Base-by-base conservation (phyloP, 1,139 yeast species). In the Scheffersomyces lignicola region DNA sequence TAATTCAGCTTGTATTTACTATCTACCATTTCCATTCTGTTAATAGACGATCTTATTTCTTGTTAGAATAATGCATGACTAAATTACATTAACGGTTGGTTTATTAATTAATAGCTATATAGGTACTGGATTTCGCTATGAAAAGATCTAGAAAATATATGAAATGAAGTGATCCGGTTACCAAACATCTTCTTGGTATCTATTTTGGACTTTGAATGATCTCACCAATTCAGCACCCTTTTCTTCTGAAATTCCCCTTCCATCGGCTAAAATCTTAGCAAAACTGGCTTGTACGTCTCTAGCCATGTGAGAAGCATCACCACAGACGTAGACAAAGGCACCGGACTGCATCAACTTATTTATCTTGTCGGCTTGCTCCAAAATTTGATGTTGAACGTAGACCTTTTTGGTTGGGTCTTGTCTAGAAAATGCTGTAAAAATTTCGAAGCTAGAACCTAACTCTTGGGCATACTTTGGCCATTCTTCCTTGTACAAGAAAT, bases 181-280 rank as follows among this genome's bases (percentile, higher is more conserved):
- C 97, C 98, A 92, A 17, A 92, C 96, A 72, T 92, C 98, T 67
- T 92, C 98, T 67, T 90, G 98, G 61, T 88, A 90, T 62, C 85
- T 78, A 57, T 92, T 92, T 53, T 84, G 84, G 21, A 86, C 80
- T 60, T 86, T 87, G 69, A 85, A 76, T 49, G 83, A 78, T 66
- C 89, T 85, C 43, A 88, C 73, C 58, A 85, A 70, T 43, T 84
- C 94, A 41, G 79, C 76, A 13, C 96, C 97, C 49, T 78, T 80
- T 33, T 76, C 83, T 38, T 72, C 73, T 7, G 81, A 51, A 33
- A 89, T 60, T 14, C 62, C 71, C 48, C 83, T 73, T 49, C 82
- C 79, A 41, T 75, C 60, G 32, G 81, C 64, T 36, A 90, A 60
- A 40, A 92, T 81, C 44, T 74, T 70, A 16, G 74, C 72, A 42